Evolutionary conservation across 176 grass and related monocot species (phyloP), one percentile per base, ranked within the genome.

Genomic region (Eleusine indica): DNA sequence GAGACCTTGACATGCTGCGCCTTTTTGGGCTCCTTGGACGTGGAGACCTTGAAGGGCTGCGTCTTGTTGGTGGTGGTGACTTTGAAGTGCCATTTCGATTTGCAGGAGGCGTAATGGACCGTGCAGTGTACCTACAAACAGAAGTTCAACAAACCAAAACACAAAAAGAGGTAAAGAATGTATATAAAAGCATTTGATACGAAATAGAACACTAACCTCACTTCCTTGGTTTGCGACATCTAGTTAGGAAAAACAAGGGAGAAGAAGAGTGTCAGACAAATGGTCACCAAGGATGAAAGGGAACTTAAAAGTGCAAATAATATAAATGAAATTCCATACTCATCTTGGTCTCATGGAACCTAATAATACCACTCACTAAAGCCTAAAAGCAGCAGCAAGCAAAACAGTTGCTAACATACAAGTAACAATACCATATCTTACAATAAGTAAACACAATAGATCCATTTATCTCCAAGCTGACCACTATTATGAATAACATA

Each of bases 151-250:
- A 56, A 88, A 83, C 37, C 39, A 67, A 52, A 74, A 35, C 19
- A 78, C 52, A 79, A 0, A 37, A 37, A 65, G 44, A 68, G 75
- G 71, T 46, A 15, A 61, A 40, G 21, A 48, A 37, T 21, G 69
- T 83, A 28, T 11, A 19, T 62, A 42, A 75, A 79, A 63, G n/a
- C 18, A 53, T 19, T 75, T 75, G 42, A 60, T 37, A 62, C 35
- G 37, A 37, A 68, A 68, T 77, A 77, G 35, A 60, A 73, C 84
- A 78, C 90, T 83, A 69, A 98, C 95, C 92, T 95, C 85, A 98
- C 95, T 95, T 98, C 95, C 71, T 91, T 98, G 80, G 95, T 64
- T 88, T 93, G 92, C 7, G 95, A 90, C 92, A 98, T 98, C 90
- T 94, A 86, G 61, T 40, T 61, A 80, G 73, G 87, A 83, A 30